A percentile compares a stretch with the other conserved stretches of the same genome.
phyloP scores from a whole-genome alignment of 2,329 filamentous ascomycete species.

The Fragosphaeria purpurea region DNA sequence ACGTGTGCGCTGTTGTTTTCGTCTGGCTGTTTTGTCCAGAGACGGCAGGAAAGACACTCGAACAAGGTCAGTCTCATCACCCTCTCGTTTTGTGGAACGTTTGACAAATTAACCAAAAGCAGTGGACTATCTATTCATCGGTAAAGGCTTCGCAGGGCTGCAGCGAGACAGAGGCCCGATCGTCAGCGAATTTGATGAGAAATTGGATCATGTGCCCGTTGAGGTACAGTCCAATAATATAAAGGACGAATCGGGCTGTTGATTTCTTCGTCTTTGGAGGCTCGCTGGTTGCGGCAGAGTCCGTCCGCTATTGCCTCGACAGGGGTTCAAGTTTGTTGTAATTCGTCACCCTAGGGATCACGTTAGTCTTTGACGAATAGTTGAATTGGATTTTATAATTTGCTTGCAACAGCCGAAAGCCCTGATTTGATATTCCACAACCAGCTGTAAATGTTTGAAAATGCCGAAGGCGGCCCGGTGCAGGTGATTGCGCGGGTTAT shows the following conservation, averaged over 20 bases:
- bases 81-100: neutral
- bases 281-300: too few relatives aligned
- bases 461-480: too few relatives aligned
- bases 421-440: too few relatives aligned
- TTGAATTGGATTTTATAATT: too few relatives aligned
- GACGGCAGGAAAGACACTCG: slow-evolving; percentile 1
- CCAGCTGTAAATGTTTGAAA: too few relatives aligned
- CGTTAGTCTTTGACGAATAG: too few relatives aligned
- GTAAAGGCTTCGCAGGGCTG: neutral
- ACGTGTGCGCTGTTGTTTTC: neutral
- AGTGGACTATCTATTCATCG: slow-evolving; percentile 1
- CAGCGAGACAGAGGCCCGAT: neutral
- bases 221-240: neutral
- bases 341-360: too few relatives aligned
- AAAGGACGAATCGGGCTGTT: neutral
- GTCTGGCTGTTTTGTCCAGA: neutral
- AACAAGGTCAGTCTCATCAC: neutral
- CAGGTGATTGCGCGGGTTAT: too few relatives aligned
- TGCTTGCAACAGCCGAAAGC: too few relatives aligned
- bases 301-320: too few relatives aligned
- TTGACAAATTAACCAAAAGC: neutral
- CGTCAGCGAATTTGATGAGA: neutral
- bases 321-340: too few relatives aligned
- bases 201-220: neutral
- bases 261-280: too few relatives aligned